These are phyloP conservation scores for Nicotiana paniculata DNA, from an alignment of 257 asterid species.

Conservation along the genomic window DNA sequence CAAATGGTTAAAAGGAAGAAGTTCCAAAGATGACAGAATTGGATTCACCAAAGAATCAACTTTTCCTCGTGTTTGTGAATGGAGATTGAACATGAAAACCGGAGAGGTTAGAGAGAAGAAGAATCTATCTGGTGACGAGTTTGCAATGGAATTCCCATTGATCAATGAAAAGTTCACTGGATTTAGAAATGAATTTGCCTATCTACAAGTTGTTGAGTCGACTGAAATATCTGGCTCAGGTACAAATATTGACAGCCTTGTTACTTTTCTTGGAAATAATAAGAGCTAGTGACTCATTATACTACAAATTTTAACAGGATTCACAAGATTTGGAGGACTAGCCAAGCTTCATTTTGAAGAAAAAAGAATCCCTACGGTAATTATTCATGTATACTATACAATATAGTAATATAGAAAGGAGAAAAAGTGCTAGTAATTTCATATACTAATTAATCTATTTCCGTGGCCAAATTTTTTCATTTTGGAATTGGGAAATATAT, in stretches of 20 bases:
- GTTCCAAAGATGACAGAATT: slow-evolving; percentile 28
- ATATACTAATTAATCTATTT: background rate
- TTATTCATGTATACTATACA: background rate
- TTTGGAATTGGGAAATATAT: background rate
- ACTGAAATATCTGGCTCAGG: background rate
- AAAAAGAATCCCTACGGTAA: background rate
- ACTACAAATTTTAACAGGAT: background rate
- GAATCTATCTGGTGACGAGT: slow-evolving; percentile 11
- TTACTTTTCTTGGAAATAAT: background rate
- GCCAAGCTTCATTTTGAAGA: slow-evolving; percentile 1
- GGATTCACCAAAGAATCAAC: slow-evolving; percentile 34
- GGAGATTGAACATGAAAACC: slow-evolving; percentile 1
- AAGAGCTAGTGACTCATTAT: background rate
- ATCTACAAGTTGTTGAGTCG: background rate
- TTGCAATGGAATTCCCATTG: slow-evolving; percentile 60
- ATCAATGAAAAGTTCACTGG: slow-evolving; percentile 39
- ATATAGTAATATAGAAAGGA: background rate
- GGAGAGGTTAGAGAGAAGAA: background rate
- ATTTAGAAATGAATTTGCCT: background rate
- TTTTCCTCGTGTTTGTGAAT: background rate
- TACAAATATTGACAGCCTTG: background rate
- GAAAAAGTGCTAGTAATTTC: background rate
- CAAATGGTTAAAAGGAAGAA: background rate
- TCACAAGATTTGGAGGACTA: background rate
- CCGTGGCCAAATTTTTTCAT: no score